Evolutionary conservation across 2,329 filamentous ascomycete genomes (phyloP), one percentile per base, ranked within the genome.

Genomic region (Monosporascus sp.): DNA sequence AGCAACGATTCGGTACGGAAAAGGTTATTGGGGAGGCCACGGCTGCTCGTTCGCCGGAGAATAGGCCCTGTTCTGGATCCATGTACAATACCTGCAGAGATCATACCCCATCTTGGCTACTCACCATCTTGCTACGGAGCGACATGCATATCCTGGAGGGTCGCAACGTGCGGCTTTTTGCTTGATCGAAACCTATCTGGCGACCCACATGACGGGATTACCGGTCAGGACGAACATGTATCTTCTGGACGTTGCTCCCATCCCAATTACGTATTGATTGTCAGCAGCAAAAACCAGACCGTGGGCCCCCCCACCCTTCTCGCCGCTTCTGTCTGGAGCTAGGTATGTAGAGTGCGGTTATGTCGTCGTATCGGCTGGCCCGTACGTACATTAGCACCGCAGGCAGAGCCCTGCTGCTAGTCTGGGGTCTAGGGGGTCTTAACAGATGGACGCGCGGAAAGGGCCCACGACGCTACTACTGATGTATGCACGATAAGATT

Each of bases 301-400:
- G 5, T 34, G 1, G 1, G 9, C 31, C 31, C 27, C 27, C 27
- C 9, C 3, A 11, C 31, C 31, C 11, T 34, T 53, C 53, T 54
- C 55, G 55, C 53, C 48, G 53, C 20, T 42, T 55, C 54, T 57
- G 63, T 60, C 62, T 60, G 57, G 57, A 58, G 63, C 63, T 65
- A 65, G 57, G 63, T 60, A 66, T 65, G 64, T 66, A 57, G 58
- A 63, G 64, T 65, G 64, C 64, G 64, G 64, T 62, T 66, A 66
- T 61, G 60, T 48, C 34, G 42, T 46, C 42, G 42, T 46, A 46
- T 46, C 39, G 49, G 24, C 49, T 39, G 15, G 22, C 47, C 47
- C 47, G 31, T 48, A 48, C 47, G 20, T 48, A 48, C 47, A 48
- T 48, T 48, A 48, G 36, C 39, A 38, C 22, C 3, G 39, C 49